Percentiles rank a stretch among this genome's conserved stretches.
Conservation (phyloP, 495 filamentous ascomycete genomes). For the Glarea lozoyensis region DNA sequence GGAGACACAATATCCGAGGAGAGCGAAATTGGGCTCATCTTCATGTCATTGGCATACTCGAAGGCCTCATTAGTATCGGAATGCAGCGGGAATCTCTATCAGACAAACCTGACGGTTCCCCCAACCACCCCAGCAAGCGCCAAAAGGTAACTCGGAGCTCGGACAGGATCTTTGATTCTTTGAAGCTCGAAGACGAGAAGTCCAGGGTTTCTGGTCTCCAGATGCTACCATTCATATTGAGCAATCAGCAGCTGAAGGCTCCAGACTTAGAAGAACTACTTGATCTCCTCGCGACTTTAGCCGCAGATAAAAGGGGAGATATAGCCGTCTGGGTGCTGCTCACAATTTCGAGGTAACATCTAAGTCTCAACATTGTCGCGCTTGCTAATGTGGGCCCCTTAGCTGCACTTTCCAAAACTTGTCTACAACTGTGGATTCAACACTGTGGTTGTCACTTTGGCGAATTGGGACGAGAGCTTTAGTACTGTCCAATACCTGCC, state of each 20-base stretch:
- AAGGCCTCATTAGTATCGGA: conserved; percentile 27
- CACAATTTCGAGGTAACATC: conserved; percentile 21
- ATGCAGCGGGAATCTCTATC: conserved; percentile 8
- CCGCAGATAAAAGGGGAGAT: conserved; percentile 21
- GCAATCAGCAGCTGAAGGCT: conserved; percentile 6
- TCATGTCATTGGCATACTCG: conserved; percentile 39
- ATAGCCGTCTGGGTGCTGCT: conserved; percentile 19
- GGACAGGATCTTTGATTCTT: conserved; percentile 53
- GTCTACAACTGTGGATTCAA: conserved; percentile 9
- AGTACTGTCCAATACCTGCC: conserved; percentile 59
- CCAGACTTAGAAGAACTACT: conserved; percentile 24
- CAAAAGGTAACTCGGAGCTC: conserved; percentile 47
- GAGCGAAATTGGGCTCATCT: conserved; percentile 48
- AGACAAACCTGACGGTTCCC: conserved; percentile 17
- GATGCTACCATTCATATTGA: conserved; percentile 56
- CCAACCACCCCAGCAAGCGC: conserved; percentile 47
- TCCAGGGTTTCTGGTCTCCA: conserved; percentile 64
- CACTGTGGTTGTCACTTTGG: conserved; percentile 65
- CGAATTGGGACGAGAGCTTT: conserved; percentile 62
- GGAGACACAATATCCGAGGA: conserved; percentile 32
- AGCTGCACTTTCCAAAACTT: conserved; percentile 39
- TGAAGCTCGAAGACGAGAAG: conserved; percentile 43
- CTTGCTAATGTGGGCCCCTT: conserved; percentile 4
- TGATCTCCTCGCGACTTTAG: conserved; percentile 21
- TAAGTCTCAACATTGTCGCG: not conserved